Conservation (phyloP, 148 eudicot species). For the Persicaria tinctoria region DNA sequence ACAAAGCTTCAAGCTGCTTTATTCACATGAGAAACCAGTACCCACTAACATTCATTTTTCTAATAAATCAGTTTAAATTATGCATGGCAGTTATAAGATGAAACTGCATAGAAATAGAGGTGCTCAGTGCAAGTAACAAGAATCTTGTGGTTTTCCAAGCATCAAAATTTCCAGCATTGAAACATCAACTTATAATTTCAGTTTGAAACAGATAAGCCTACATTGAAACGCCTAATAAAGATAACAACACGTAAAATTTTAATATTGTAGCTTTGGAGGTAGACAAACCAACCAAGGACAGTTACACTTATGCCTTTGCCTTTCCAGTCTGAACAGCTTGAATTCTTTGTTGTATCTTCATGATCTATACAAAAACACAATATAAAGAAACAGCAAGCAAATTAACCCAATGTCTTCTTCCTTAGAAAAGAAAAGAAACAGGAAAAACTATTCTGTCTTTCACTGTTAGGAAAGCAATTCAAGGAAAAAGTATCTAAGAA, state of each 20-base stretch:
- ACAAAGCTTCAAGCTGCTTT: neutral
- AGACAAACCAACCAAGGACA: conserved; percentile 12
- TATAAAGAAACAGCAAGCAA: neutral
- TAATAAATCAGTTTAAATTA: neutral
- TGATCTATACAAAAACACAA: conserved; percentile 33
- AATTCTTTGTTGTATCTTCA: conserved; percentile 75
- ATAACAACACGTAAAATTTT: conserved; percentile 29
- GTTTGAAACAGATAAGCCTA: neutral
- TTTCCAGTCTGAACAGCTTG: conserved; percentile 87
- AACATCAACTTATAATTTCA: neutral
- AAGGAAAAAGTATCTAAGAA: neutral
- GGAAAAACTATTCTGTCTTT: neutral
- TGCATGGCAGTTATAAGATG: neutral
- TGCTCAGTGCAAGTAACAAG: conserved; percentile 4
- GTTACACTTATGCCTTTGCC: conserved; percentile 56
- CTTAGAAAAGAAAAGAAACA: neutral
- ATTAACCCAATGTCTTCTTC: neutral
- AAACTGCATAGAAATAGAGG: neutral
- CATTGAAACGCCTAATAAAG: conserved; percentile 20
- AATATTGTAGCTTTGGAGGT: conserved; percentile 23
- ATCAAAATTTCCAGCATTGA: neutral
- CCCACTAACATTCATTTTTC: neutral
- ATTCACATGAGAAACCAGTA: neutral
- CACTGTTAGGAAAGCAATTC: no score
- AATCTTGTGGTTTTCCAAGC: neutral